Base-by-base conservation (phyloP, 352 stramenopile genomes). In the Hyaloperonospora brassicae region DNA sequence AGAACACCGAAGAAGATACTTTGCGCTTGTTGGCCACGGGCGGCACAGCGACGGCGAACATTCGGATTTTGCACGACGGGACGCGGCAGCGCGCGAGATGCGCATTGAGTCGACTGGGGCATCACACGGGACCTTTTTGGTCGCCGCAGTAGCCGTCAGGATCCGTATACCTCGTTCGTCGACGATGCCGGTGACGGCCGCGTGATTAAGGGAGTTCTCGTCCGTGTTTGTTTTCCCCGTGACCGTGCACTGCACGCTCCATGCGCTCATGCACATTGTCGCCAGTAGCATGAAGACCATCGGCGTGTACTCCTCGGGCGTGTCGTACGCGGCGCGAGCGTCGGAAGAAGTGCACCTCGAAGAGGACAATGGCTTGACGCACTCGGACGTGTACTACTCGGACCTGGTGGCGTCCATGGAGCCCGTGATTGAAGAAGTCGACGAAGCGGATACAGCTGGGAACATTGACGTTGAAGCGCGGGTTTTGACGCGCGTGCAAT, bases 141-240 rank as follows among this genome's bases (percentile, higher is more conserved):
- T 9, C 34, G 52, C 14, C 55, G 45, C 1, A 54, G 55, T 14
- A 12, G 36, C n/a, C 34, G 14, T 13, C 44, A 56, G 52, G 22
- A 13, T 59, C 14, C 36, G 2, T 13, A 2, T 4, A 31, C 3
- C 27, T 43, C 42, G 24, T 0, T 52, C 2, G 61, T 61, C 24
- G 47, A 64, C 2, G 63, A 70, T 14, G 51, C 42, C 2, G 68
- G 66, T 14, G 60, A 74, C 47, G 77, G 77, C 10, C 68, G 70
- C 10, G 72, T 87, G 44, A 66, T 79, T n/a, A 87, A 86, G n/a
- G 47, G 78, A 83, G 61, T 86, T 78, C 56, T 68, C 66, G 52
- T 83, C 68, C 13, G 70, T 87, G 22, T 87, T 84, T 43, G 48
- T 87, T 23, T 86, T 84, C 36, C 57, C 70, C 25, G 72, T 81